Evolutionary conservation across 352 stramenopile genomes (phyloP).

Genomic region (Phytophthora tentaculata): DNA sequence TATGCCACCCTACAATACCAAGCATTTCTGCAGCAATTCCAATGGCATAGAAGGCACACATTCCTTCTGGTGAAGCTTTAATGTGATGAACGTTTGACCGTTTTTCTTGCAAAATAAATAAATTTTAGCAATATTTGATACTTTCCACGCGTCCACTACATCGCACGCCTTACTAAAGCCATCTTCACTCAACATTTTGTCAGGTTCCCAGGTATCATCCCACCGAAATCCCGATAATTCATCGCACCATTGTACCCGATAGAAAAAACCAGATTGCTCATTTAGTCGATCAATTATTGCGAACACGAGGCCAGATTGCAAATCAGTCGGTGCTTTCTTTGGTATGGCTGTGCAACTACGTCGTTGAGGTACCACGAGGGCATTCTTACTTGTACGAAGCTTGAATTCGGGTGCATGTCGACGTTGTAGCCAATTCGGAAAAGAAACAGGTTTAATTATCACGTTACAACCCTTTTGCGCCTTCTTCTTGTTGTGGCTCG

Average conservation of each 20-base stretch:
- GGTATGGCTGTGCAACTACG: background rate
- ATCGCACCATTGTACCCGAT: background rate
- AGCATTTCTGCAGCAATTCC: background rate
- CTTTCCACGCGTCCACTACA: background rate
- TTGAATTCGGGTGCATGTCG: background rate
- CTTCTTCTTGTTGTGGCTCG: background rate
- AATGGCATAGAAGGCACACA: background rate
- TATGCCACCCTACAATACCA: background rate
- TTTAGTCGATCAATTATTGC: background rate
- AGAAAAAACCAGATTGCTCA: background rate
- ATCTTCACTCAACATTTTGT: background rate
- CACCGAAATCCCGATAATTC: background rate
- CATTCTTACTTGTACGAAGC: background rate
- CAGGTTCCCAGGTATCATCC: background rate
- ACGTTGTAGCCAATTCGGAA: background rate
- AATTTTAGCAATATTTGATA: background rate
- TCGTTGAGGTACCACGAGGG: too few relatives aligned
- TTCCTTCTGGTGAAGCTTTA: background rate
- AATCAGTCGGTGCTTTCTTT: background rate
- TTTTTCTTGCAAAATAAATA: background rate
- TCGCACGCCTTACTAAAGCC: background rate
- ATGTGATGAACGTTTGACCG: background rate
- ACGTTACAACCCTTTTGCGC: background rate
- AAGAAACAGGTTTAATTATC: background rate
- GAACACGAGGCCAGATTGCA: background rate